Base-by-base conservation (phyloP, 2,329 filamentous ascomycete genomes). In the Hypoxylon sp. region DNA sequence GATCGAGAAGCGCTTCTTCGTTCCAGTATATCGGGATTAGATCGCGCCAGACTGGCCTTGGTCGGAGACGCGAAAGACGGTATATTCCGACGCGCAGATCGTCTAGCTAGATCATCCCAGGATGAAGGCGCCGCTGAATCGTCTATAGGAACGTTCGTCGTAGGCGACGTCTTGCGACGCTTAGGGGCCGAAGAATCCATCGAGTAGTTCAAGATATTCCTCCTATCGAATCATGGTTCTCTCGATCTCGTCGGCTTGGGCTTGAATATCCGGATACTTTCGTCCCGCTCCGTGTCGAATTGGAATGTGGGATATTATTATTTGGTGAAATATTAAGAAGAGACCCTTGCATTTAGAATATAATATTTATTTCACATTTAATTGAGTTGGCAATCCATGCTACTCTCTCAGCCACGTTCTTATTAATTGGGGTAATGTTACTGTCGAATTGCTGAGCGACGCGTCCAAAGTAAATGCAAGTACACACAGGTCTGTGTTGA, bases 11-110 rank as follows among this genome's bases (percentile, higher is more conserved):
- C 71, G 62, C 72, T 61, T 63, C 72, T 67, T 57, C 77, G 74
- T 47, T 76, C 72, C 23, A 86, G 69, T 5, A 86, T 73, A 7
- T 83, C 78, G 0, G 84, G 82, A 54, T 87, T 81, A 36, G 81
- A 78, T 57, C 81, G 79, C 49, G 83, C 75, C 9, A 88, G 70
- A 61, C 83, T 89, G 8, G 85, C 78, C 64, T 78, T 83, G 0
- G 85, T 88, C 0, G 87, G 85, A n/a, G 85, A 87, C 44, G 81
- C 81, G 64, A 84, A 88, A 1, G 84, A 87, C 1, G 81, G 78
- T 1, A 77, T 77, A 35, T 66, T 62, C 5, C 67, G 58, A 27
- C 69, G 67, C 12, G 69, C 43, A 25, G 66, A 56, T 8, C 57
- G 57, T 41, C 51, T 54, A 5, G 36, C 32, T 20, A 51, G 44